Evolutionary conservation across 345 rosid genomes (phyloP), one percentile per base, ranked within the genome.

Genomic region (Dipteronia dyeriana): DNA sequence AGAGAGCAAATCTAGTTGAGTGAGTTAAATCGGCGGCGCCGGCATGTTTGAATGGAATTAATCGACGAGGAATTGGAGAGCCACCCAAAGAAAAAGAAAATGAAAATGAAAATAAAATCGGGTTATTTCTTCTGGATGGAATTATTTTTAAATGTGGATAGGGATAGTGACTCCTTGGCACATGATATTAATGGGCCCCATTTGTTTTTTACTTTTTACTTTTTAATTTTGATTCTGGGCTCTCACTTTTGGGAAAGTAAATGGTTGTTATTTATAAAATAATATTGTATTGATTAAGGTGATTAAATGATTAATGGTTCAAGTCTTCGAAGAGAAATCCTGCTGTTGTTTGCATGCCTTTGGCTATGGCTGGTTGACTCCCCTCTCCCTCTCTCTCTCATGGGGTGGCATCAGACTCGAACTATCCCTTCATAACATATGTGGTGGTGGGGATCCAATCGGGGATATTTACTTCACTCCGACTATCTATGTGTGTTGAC

Each of bases 21-120:
- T 45, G 45, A 64, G 61, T 78, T 69, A 82, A 80, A 81, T 61
- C 80, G 87, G 77, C 86, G 82, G 91, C 91, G 83, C 83, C 84
- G 85, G 87, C 84, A 54, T 65, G 66, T 57, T 59, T 73, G 71
- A 79, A 74, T 71, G 72, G 74, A 81, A 75, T 57, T 76, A 83
- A 79, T 77, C 78, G 90, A 80, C 84, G 82, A 81, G 76, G 79
- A 87, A 82, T 74, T 65, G 81, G 76, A 69, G 54, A 64, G 39
- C 71, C 66, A 7, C 13, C 49, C 31, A 62, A 75, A 4, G n/a
- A 3, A 26, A 3, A 54, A 12, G 6, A 43, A 72, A 70, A 31
- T 22, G 51, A 79, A 73, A 63, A 22, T 3, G 23, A 51, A 17
- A 16, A 8, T 22, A 66, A 63, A 51, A 17, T 19, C 23, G n/a